These are phyloP conservation scores for Camellia granthamiana DNA, from an alignment of 148 eudicot species.

Conservation along the genomic window DNA sequence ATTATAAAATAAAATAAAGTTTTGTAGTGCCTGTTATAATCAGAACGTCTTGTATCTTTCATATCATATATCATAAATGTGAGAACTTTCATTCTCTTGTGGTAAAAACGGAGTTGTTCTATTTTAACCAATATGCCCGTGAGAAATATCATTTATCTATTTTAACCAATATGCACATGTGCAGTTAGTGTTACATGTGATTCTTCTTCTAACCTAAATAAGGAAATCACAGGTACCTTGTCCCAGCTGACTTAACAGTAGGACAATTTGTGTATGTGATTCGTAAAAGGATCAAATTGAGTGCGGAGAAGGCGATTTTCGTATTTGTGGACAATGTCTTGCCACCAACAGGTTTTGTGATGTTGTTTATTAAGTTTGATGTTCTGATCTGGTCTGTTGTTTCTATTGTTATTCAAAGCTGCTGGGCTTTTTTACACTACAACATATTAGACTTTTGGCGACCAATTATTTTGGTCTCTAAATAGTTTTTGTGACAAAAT, in stretches of 20 bases:
- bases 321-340: slow-evolving; percentile 68
- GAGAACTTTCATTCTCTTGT: too few relatives aligned
- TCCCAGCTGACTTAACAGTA: slow-evolving; percentile 75
- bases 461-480: too few relatives aligned
- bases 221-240: slow-evolving; percentile 48
- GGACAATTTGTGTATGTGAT: slow-evolving; percentile 73
- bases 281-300: slow-evolving; percentile 72
- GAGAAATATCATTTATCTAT: too few relatives aligned
- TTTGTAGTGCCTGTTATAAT: too few relatives aligned
- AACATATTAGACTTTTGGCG: too few relatives aligned
- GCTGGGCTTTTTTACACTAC: background rate
- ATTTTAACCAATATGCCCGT: too few relatives aligned
- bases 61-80: too few relatives aligned
- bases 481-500: too few relatives aligned
- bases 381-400: background rate
- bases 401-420: background rate
- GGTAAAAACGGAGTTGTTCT: too few relatives aligned
- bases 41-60: too few relatives aligned
- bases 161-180: too few relatives aligned
- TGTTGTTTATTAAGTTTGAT: background rate
- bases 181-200: background rate
- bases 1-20: too few relatives aligned
- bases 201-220: background rate
- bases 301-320: slow-evolving; percentile 77
- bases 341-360: slow-evolving; percentile 54